Evolutionary conservation across 768 basidiomycete species (phyloP), one percentile per base, ranked within the genome.

Genomic region (Tylopilus intermedius): DNA sequence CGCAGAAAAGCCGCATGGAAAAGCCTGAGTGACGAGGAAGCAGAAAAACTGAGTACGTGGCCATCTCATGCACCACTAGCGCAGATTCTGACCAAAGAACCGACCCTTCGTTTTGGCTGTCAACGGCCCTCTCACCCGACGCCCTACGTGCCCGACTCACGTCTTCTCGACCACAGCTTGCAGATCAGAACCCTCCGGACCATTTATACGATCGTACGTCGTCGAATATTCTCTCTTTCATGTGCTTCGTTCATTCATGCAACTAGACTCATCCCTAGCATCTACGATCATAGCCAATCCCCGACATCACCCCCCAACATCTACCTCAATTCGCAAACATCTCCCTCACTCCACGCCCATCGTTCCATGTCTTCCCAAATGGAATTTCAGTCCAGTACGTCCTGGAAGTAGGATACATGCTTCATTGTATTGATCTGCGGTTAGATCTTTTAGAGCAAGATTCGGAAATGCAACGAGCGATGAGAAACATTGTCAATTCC

Each of bases 21-120:
- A 58, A 87, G 82, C 61, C 54, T 82, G 58, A 86, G 84, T 60
- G 86, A 88, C 57, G 85, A 88, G 61, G 86, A 87, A 61, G 65
- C 71, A 3, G 84, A 84, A 35, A 76, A 75, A 55, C 61, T 74
- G 50, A 74, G 85, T 87, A 67, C 62, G 83, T 59, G 18, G 1
- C 44, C 48, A 21, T 37, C 32, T 50, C 51, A 32, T 62, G 42
- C 54, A 49, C 49, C 50, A 27, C 40, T 50, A 37, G 15, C 44
- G 18, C 47, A 69, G 67, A 61, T 55, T 60, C 55, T 29, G 50
- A 48, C 41, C 56, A 55, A 56, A 67, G 59, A 40, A 68, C 67
- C 3, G 64, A 71, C 50, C 56, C 65, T 41, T 77, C 78, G 43
- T 71, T 69, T 45, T 72, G 69, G 39, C 71, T 71, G 21, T 74